Conservation (phyloP, 306 rosid species). For the Spatholobus suberectus region DNA sequence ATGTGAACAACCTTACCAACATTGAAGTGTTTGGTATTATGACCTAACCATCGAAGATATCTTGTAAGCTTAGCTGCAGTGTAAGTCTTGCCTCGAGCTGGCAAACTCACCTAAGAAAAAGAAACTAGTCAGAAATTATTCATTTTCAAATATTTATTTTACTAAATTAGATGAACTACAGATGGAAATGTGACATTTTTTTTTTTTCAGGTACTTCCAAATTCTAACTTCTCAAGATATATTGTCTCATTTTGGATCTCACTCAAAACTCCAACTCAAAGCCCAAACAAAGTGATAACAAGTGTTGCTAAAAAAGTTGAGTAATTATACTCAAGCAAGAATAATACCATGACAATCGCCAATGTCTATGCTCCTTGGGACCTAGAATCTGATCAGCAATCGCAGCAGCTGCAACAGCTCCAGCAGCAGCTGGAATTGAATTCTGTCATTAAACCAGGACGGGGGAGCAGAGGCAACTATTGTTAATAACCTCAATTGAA, state of each 20-base stretch:
- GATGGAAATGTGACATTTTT: conserved; percentile 19
- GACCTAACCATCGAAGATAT: conserved; percentile 99
- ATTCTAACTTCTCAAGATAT: conserved; percentile 29
- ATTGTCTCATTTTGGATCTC: conserved; percentile 22
- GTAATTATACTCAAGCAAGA: conserved; percentile 23
- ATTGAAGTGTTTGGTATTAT: conserved; percentile 97
- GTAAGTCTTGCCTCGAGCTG: conserved; percentile 98
- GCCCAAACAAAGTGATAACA: conserved; percentile 25
- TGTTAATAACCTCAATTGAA: conserved; percentile 31
- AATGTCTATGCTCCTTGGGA: conserved; percentile 92
- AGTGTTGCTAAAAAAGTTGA: conserved; percentile 11
- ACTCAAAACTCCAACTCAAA: conserved; percentile 15
- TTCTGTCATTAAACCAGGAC: conserved; percentile 56
- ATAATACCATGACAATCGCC: conserved; percentile 90
- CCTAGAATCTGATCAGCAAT: conserved; percentile 99
- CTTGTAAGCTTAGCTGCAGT: conserved; percentile 97
- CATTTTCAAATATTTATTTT: conserved; percentile 20
- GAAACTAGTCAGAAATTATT: conserved; percentile 42
- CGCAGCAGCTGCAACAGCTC: conserved; percentile 99
- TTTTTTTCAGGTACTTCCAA: conserved; percentile 7
- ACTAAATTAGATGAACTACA: conserved; percentile 30
- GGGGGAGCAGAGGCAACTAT: conserved; percentile 25
- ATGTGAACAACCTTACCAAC: conserved; percentile 90
- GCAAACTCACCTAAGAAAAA: conserved; percentile 85
- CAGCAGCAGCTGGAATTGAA: conserved; percentile 98